A percentile compares a stretch with the other conserved stretches of the same genome.
These are phyloP conservation scores for Rosa lucieae DNA, from an alignment of 306 rosid species.

Conservation along the genomic window DNA sequence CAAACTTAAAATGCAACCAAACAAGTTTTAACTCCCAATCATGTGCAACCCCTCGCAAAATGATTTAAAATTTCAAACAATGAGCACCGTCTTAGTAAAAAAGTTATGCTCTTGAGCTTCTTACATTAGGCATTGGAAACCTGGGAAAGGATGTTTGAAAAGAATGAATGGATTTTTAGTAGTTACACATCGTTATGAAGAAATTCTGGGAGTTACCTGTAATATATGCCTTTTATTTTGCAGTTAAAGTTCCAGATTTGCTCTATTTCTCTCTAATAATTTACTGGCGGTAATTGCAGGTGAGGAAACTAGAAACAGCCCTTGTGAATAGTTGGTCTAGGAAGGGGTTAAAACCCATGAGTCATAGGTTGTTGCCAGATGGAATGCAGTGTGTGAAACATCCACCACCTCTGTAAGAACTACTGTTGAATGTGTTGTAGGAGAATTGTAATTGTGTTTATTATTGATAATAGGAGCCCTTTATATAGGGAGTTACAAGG, in stretches of 20 bases:
- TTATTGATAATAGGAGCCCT: too few species aligned
- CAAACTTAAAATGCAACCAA: background rate
- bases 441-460: too few species aligned
- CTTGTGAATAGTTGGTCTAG: slow-evolving; percentile 67
- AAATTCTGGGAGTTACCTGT: background rate
- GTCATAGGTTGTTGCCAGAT: slow-evolving; percentile 65
- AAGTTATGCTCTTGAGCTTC: background rate
- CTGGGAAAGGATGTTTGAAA: background rate
- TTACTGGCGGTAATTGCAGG: slow-evolving; percentile 39
- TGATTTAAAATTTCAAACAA: background rate
- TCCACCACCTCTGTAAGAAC: slow-evolving; percentile 34
- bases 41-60: background rate
- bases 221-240: background rate
- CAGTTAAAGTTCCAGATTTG: background rate
- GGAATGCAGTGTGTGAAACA: slow-evolving; percentile 53
- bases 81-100: background rate
- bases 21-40: background rate
- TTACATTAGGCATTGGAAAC: background rate
- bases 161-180: background rate
- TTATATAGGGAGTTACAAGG: too few species aligned
- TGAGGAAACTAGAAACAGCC: slow-evolving; percentile 74
- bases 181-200: background rate
- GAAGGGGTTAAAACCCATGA: slow-evolving; percentile 67
- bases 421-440: slow-evolving; percentile 14
- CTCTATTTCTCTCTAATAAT: background rate